phyloP scores from a whole-genome alignment of 2,329 filamentous ascomycete genomes.

The Xylariaceae sp. region DNA sequence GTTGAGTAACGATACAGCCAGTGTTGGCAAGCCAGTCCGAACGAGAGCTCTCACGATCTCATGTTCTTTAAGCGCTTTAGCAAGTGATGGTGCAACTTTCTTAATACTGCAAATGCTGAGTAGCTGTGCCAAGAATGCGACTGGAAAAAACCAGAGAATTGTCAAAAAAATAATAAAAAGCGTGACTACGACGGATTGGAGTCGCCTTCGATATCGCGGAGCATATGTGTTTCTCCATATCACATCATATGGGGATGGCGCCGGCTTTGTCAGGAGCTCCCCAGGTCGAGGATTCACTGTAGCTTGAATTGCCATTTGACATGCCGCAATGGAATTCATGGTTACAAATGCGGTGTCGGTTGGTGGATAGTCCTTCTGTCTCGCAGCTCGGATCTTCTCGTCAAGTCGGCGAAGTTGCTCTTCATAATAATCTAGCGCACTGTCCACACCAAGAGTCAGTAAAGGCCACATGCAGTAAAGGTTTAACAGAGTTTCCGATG shows the following conservation, averaged over 20 bases:
- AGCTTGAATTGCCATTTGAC: conserved; percentile 95
- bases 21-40: conserved; percentile 85
- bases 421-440: conserved; percentile 90
- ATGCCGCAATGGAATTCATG: conserved; percentile 92
- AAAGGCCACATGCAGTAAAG: background rate
- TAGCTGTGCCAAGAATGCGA: conserved; percentile 79
- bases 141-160: conserved; percentile 84
- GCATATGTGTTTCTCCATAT: conserved; percentile 95
- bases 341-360: conserved; percentile 93
- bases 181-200: conserved; percentile 85
- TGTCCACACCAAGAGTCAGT: conserved; percentile 12
- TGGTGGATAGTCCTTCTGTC: conserved; percentile 77
- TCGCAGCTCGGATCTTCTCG: conserved; percentile 71
- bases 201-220: conserved; percentile 73
- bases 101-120: conserved; percentile 83
- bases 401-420: conserved; percentile 83
- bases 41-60: conserved; percentile 77
- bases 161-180: conserved; percentile 82
- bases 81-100: conserved; percentile 74
- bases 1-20: conserved; percentile 85
- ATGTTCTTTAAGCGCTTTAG: conserved; percentile 70
- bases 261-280: conserved; percentile 81
- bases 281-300: conserved; percentile 90
- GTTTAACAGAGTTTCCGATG: background rate
- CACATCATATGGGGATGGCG: conserved; percentile 89